A percentile compares a stretch with the other conserved stretches of the same genome.
Conservation (phyloP, 108 stramenopile genomes). For the Nannochloropsis oceanica region DNA sequence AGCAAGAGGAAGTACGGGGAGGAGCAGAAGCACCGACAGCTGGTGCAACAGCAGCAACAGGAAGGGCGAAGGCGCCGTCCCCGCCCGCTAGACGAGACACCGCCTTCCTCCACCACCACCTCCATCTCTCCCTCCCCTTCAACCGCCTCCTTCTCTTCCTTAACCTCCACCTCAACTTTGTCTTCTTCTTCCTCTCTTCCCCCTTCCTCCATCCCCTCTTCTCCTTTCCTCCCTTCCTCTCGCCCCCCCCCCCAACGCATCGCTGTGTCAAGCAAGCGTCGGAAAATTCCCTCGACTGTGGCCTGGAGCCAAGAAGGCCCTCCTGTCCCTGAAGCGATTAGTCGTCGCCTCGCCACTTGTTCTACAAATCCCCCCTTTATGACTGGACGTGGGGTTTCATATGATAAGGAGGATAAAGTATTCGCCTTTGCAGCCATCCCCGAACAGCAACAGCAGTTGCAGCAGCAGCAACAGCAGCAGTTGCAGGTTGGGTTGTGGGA, state of each 20-base stretch:
- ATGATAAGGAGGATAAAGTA: too few species aligned
- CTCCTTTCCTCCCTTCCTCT: neutral
- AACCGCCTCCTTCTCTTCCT: neutral
- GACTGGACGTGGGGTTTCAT: too few species aligned
- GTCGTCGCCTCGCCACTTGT: too few species aligned
- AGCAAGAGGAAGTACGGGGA: neutral
- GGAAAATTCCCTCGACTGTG: neutral
- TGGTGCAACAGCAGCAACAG: neutral
- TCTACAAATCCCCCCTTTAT: too few species aligned
- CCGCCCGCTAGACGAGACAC: neutral
- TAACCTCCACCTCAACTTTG: neutral
- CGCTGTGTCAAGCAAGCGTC: neutral
- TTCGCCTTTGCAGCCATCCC: too few species aligned
- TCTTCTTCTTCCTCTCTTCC: neutral
- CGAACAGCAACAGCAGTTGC: too few species aligned
- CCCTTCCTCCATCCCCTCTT: neutral
- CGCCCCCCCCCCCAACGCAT: neutral
- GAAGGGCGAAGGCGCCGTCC: neutral
- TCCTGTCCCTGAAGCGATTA: neutral
- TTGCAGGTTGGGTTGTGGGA: too few species aligned
- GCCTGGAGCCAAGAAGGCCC: neutral
- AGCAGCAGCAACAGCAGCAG: too few species aligned
- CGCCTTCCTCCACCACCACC: neutral
- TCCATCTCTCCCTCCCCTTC: neutral
- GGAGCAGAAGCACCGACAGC: neutral